Evolutionary conservation across 2,329 filamentous ascomycete species (phyloP), one percentile per base, ranked within the genome.

Genomic region (Ophiostoma perfectum): DNA sequence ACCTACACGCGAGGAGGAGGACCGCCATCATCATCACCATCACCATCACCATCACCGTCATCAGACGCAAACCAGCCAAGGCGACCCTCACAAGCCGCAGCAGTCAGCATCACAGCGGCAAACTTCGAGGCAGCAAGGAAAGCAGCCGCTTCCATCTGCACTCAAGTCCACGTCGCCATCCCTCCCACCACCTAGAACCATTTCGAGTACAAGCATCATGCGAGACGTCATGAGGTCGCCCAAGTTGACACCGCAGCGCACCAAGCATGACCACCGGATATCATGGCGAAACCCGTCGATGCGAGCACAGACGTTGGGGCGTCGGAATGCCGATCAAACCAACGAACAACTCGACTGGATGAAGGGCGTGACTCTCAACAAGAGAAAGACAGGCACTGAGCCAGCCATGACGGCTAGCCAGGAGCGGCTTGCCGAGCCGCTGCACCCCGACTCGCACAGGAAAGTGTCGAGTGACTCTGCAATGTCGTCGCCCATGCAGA

Each of bases 301-400:
- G 85, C 87, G 85, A 73, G 83, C 83, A 68, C 79, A 79, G 36
- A 74, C 77, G 5, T 76, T 76, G 16, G 62, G 68, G 3, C 44
- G 66, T 3, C 82, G 79, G 66, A 74, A 79, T 18, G 68, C 77
- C 39, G 82, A 86, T 69, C 79, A 80, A 49, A 83, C 79, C 68
- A 80, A 83, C 64, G 82, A 84, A 36, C 86, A 89, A 71, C 86
- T 90, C 67, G 86, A 84, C 14, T 90, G 87, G 87, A 89, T 90
- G 84, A 88, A 86, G 74, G 87, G 87, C 5, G 87, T 90, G 70
- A 87, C 83, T 44, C 86, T 88, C 80, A 86, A 82, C 65, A 86
- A 84, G 75, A 79, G 81, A 67, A 86, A 83, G 72, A 75, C 79
- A 1, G 79, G 79, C 1, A 73, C 78, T 12, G 80, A 80, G n/a